Evolutionary conservation across 371 early-diverging fungal genomes (phyloP).

Genomic region (Quaeritorhiza haematococci): DNA sequence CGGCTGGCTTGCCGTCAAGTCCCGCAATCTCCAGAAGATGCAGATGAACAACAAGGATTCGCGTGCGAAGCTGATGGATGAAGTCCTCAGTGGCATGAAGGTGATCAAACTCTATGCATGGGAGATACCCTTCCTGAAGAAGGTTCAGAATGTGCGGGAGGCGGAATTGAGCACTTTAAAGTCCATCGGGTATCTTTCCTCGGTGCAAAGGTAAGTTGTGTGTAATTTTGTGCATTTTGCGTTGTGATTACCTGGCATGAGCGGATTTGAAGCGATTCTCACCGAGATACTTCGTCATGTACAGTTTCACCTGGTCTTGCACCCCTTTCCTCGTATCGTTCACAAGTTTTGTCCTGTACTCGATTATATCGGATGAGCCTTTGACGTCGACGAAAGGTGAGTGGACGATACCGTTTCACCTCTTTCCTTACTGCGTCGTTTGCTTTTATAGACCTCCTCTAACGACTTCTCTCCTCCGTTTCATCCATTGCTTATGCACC

Average conservation of each 20-base stretch:
- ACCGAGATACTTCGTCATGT: neutral
- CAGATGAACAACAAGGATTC: conserved; percentile 90
- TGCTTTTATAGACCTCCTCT: conserved; percentile 22
- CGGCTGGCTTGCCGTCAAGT: conserved; percentile 38
- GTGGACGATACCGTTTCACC: neutral
- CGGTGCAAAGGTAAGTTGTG: conserved; percentile 22
- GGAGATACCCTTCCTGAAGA: conserved; percentile 45
- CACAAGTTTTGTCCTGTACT: conserved; percentile 75
- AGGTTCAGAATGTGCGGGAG: conserved; percentile 71
- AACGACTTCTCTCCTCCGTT: neutral
- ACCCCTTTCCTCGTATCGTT: conserved; percentile 88
- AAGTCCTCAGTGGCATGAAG: conserved; percentile 87
- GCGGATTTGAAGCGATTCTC: neutral
- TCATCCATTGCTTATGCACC: neutral
- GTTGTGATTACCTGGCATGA: neutral
- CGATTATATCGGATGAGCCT: conserved; percentile 29
- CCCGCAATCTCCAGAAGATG: conserved; percentile 70
- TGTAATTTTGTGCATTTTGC: neutral
- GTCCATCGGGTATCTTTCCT: conserved; percentile 51
- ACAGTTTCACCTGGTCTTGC: conserved; percentile 50
- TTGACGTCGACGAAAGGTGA: conserved; percentile 43
- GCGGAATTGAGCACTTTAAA: conserved; percentile 68
- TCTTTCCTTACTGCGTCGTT: neutral
- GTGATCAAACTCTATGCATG: conserved; percentile 63
- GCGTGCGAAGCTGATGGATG: conserved; percentile 89